Conservation (phyloP, 208 protist species). For the Entamoeba invadens region DNA sequence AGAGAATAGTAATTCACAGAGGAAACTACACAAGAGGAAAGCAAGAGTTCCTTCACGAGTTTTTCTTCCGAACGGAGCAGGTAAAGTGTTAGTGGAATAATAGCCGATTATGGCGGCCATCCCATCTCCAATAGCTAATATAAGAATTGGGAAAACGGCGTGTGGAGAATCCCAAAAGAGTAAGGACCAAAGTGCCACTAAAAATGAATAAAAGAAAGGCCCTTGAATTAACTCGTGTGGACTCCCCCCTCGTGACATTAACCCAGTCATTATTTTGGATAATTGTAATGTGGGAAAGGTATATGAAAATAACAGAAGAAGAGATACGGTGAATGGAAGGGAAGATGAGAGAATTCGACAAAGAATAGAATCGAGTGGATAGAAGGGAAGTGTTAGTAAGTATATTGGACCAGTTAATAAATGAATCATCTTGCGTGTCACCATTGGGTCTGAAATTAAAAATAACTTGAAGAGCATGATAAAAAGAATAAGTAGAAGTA, state of each 20-base stretch:
- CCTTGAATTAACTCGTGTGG: background rate
- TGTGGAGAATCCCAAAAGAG: background rate
- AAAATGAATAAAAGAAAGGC: background rate
- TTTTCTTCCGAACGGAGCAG: background rate
- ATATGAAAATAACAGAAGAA: background rate
- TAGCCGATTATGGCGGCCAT: background rate
- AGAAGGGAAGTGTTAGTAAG: background rate
- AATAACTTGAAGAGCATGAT: too few relatives aligned
- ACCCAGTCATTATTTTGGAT: background rate
- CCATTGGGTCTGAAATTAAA: too few relatives aligned
- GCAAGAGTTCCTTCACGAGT: background rate
- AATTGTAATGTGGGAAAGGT: background rate
- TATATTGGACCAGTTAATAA: background rate
- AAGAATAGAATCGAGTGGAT: background rate
- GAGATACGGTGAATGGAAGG: background rate
- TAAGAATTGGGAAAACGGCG: background rate
- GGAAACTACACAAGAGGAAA: background rate
- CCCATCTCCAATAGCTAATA: background rate
- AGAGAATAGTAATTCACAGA: background rate
- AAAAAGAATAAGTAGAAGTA: too few relatives aligned
- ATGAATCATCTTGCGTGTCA: background rate
- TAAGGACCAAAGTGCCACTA: background rate
- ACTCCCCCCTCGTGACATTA: background rate
- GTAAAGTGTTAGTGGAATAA: background rate
- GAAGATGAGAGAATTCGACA: background rate